Percentiles rank a stretch among this genome's conserved stretches.
These are phyloP conservation scores for Suhomyces taliae DNA, from an alignment of 1,139 yeast genomes.

Conservation along the genomic window DNA sequence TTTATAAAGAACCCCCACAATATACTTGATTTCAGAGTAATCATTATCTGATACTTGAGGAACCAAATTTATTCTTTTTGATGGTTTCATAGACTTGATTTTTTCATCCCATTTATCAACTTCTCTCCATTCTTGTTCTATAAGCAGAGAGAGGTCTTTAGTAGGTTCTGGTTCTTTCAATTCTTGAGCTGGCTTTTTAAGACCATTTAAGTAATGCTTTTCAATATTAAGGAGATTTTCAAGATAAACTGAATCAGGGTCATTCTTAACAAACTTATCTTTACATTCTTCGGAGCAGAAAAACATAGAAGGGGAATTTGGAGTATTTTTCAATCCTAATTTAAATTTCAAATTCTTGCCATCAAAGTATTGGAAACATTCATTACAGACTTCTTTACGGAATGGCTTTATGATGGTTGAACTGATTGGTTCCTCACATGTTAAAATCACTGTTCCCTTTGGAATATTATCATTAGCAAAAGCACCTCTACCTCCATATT, in stretches of 20 bases:
- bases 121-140: constrained; percentile 28
- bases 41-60: constrained; percentile 40
- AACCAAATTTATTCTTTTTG: constrained; percentile 28
- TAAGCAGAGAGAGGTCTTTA: constrained; percentile 24
- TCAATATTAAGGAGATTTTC: constrained; percentile 29
- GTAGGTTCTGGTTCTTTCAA: constrained; percentile 18
- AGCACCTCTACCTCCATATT: constrained; percentile 68
- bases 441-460: constrained; percentile 41
- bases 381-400: constrained; percentile 64
- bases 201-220: constrained; percentile 23
- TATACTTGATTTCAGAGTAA: constrained; percentile 40
- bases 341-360: constrained; percentile 50
- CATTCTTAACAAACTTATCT: constrained; percentile 29
- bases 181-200: constrained; percentile 23
- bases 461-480: constrained; percentile 47
- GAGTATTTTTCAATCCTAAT: constrained; percentile 6
- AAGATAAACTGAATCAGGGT: constrained; percentile 23
- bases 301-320: constrained; percentile 31
- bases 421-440: constrained; percentile 44
- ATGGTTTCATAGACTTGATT: constrained; percentile 25
- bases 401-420: constrained; percentile 53
- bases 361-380: constrained; percentile 52
- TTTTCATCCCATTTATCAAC: constrained; percentile 40
- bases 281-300: constrained; percentile 56
- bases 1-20: constrained; percentile 32